Evolutionary conservation across 495 filamentous ascomycete genomes (phyloP), one percentile per base, ranked within the genome.

Genomic region (Articulospora tetracladia): DNA sequence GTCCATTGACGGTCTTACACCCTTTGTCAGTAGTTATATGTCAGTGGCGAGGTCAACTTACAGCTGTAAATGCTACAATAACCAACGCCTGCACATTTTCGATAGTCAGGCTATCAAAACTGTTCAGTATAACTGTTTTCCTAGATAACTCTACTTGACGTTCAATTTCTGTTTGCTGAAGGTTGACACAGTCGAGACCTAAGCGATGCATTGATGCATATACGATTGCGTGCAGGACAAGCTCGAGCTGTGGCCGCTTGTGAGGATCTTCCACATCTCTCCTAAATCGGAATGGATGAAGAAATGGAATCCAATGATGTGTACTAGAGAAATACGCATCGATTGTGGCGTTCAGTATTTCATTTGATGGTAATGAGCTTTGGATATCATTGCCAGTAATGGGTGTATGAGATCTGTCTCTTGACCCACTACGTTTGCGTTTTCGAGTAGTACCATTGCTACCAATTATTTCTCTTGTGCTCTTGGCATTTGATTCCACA

Each of bases 251-350:
- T 46, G 57, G 2, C 48, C 61, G 25, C 58, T 63, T n/a, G 58
- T 66, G 34, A 23, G 59, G 23, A 23, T 66, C 52, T 13, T 62
- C 47, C 19, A 73, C 44, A 26, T 65, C 52, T 32, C 44, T 51
- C 1, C 63, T 66, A 53, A 76, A 72, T 23, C 63, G 57, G 11
- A 52, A 62, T 49, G 70, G 66, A 44, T 76, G 74, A 15, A 76
- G 48, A 20, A 74, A 68, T n/a, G 74, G 74, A 24, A 70, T 72
- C 72, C 72, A 74, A 17, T 64, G 74, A 41, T 76, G 74, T 8
- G 70, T 57, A 0, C 58, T 41, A 12, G 26, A 47, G 50, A 74
- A 76, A 57, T 74, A 72, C 15, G 62, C 52, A 27, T 72, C 66
- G 3, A 74, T 57, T 2, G 67, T 58, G 49, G 65, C 51, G 25